Evolutionary conservation across 257 asterid species (phyloP), one percentile per base, ranked within the genome.

Genomic region (Nicotiana attenuata): DNA sequence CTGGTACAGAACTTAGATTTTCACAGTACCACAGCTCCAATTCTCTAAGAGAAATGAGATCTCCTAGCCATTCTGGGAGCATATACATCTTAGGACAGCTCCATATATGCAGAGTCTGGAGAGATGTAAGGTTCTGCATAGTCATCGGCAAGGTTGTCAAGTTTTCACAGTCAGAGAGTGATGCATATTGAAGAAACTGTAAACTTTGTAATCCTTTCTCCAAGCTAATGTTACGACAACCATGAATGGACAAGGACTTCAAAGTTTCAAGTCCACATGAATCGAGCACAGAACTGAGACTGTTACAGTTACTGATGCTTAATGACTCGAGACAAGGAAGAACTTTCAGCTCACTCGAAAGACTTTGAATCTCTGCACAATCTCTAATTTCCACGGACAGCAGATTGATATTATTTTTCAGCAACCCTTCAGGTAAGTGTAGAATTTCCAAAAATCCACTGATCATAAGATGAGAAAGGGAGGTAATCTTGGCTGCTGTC

Each of bases 201-300:
- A 78, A 78, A 9, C 69, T 45, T 59, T 59, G 24, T 63, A 78
- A 31, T 60, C 68, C 82, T 59, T 56, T 78, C 20, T 59, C 73
- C 73, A 78, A 41, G 71, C 24, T 35, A 60, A 78, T 60, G 71
- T 26, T 60, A 33, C 19, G 82, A 33, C 73, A 59, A 35, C 38
- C 73, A 63, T 31, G 81, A 57, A 60, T 78, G 66, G 82, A 78
- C 73, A 78, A 78, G 59, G 82, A 78, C 71, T 78, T 78, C 38
- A 78, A 63, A 59, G 82, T 33, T 65, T 50, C 57, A 35, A 56
- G 71, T 33, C 82, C 73, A 60, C 41, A 59, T 4, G 82, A 78
- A 60, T 78, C 59, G 24, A 59, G 57, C 59, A 60, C 15, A 20
- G 73, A 78, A 78, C 38, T 20, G 71, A 78, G 82, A 59, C 38